Evolutionary conservation across 345 rosid genomes (phyloP), one percentile per base, ranked within the genome.

Genomic region (Microthlaspi erraticum): DNA sequence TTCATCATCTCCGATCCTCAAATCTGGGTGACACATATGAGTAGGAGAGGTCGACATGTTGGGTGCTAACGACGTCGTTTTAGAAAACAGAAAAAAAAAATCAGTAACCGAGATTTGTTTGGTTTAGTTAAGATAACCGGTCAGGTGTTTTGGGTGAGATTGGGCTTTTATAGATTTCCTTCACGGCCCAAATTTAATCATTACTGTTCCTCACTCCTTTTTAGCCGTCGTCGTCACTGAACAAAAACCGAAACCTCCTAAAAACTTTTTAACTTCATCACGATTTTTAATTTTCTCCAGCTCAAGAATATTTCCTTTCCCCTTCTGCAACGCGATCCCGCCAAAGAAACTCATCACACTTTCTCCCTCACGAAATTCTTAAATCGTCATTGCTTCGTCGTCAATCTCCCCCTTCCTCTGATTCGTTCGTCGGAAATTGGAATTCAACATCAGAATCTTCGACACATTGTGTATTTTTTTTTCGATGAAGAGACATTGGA

Each of bases 301-400:
- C 72, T 60, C 9, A 9, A 66, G 43, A 73, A 72, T 55, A 34
- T 37, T 73, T 37, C 43, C 4, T 46, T 48, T 64, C 66, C 71
- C 60, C 44, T 71, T 46, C 72, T 52, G 12, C 44, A 52, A 67
- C 72, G 68, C 69, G 58, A 71, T 78, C 76, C 79, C 78, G 79
- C 81, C 74, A 72, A 72, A 72, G 54, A 51, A 20, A 29, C 42
- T 37, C 29, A 20, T 37, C 29, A 20, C 43, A 43, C 50, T 37
- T 33, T 53, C 76, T 45, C 14, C 64, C 31, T 34, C 44, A 8
- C 71, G 34, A 6, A 60, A n/a, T 32, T 31, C 52, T 54, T 44
- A 48, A 48, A 38, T 19, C 71, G 37, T 65, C 59, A 32, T 39
- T 49, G 42, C 66, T 64, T 16, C 65, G 7, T 36, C 62, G 17